Evolutionary conservation across 1,284 basidiomycete species (phyloP).

Genomic region (Coriolopsis trogii): DNA sequence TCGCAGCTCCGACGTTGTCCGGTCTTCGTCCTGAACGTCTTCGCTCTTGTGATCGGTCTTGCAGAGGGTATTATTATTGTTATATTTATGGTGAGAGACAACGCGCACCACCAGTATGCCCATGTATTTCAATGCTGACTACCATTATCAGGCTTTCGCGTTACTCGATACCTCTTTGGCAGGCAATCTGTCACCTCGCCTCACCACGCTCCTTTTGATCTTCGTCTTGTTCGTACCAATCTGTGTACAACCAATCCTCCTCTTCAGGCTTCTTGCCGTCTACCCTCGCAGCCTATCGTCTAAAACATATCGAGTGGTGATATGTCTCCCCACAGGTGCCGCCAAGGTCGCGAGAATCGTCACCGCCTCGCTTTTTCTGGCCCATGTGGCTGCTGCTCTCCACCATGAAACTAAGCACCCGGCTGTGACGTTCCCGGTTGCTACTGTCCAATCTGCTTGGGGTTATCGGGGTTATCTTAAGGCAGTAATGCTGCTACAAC

Average conservation of each 20-base stretch:
- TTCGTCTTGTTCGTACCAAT: slow-evolving; percentile 19
- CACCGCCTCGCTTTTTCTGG: not conserved
- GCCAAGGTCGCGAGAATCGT: not conserved
- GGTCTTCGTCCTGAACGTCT: no score
- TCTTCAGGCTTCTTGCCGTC: slow-evolving; percentile 28
- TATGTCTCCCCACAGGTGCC: not conserved
- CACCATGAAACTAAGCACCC: no score
- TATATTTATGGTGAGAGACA: no score
- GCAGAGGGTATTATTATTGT: no score
- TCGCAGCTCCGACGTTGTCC: no score
- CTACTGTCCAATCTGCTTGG: not conserved
- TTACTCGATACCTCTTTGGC: no score
- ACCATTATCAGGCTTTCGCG: no score
- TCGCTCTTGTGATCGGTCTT: no score
- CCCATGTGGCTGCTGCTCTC: no score
- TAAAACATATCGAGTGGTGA: not conserved
- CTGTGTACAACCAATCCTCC: slow-evolving; percentile 26
- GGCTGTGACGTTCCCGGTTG: not conserved
- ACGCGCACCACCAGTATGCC: no score
- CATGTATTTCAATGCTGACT: no score
- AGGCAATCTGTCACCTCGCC: not conserved
- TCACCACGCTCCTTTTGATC: slow-evolving; percentile 8
- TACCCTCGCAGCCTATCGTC: slow-evolving; percentile 16
- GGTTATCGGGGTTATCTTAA: slow-evolving; percentile 9
- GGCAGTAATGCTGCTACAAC: slow-evolving; percentile 33